Evolutionary conservation across 2,329 filamentous ascomycete genomes (phyloP), one percentile per base, ranked within the genome.

Genomic region (Rosellinia necatrix): DNA sequence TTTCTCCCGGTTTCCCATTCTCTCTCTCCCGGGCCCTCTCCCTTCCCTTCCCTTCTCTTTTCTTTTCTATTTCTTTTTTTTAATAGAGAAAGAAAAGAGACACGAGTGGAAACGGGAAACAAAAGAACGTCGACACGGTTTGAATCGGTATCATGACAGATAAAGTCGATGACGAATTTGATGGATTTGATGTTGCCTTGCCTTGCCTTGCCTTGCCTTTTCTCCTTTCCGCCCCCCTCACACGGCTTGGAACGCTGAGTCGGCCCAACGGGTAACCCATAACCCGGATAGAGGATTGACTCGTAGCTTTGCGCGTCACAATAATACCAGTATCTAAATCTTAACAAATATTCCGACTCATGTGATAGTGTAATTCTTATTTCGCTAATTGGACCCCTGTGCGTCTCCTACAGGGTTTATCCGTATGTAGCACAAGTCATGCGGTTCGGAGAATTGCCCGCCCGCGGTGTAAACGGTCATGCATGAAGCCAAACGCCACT

Each of bases 281-380:
- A 38, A 27, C 25, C 27, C 22, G 32, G 22, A 40, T 32, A 15
- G 22, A 10, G 6, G 19, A 44, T 42, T 12, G 2, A 17, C 19
- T 34, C 30, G 32, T 49, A 42, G 29, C 12, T 51, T 43, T 38
- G 54, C 49, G 42, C 24, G 29, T 48, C 34, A 13, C 22, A 38
- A 57, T 52, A 53, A 49, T 53, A 43, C 17, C 19, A 10, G 19
- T 38, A 29, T 25, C 35, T 27, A 17, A n/a, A 22, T 35, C 21
- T 42, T 42, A 49, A 38, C 8, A 24, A 13, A n/a, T 27, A 3
- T 6, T 13, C 17, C 19, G n/a, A n/a, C n/a, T 21, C 21, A 13
- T 30, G 12, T 47, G 12, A 21, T 43, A 4, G 17, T 25, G 12
- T 41, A 24, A 30, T 5, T n/a, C 3, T 21, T 13, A 9, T 13